Evolutionary conservation across 2,329 filamentous ascomycete species (phyloP).

Genomic region (Penicillium rolfsii): DNA sequence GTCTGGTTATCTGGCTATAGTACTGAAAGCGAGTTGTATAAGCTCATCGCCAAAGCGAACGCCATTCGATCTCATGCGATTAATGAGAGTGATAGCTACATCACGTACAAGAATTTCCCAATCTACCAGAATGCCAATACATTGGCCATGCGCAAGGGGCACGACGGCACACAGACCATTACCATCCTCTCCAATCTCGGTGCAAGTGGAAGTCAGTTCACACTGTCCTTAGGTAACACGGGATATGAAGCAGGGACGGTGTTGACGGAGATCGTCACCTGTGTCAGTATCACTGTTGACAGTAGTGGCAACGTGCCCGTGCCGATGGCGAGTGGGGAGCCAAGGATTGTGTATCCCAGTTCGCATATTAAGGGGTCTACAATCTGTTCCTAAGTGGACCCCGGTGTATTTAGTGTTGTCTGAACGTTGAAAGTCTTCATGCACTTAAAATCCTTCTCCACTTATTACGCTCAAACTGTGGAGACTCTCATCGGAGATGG

Average conservation of each 20-base stretch:
- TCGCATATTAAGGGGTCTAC: slow-evolving; percentile 16
- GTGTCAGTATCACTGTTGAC: slow-evolving; percentile 49
- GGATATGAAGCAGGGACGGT: slow-evolving; percentile 28
- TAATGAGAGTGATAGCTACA: slow-evolving; percentile 42
- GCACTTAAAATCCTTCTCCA: neutral
- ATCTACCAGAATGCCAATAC: slow-evolving; percentile 51
- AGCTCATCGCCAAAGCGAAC: slow-evolving; percentile 54
- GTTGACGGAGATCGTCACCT: slow-evolving; percentile 40
- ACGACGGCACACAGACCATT: slow-evolving; percentile 45
- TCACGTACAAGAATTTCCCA: slow-evolving; percentile 46
- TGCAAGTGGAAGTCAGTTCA: slow-evolving; percentile 28
- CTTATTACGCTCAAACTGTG: slow-evolving; percentile 2
- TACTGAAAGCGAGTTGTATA: slow-evolving; percentile 54
- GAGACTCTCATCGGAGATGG: neutral
- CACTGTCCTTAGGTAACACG: slow-evolving; percentile 26
- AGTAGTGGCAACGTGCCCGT: slow-evolving; percentile 50
- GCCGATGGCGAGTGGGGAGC: slow-evolving; percentile 48
- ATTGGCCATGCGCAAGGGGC: slow-evolving; percentile 49
- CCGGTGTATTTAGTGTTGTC: neutral
- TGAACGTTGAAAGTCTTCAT: neutral
- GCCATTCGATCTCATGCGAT: slow-evolving; percentile 54
- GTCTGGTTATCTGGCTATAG: slow-evolving; percentile 60
- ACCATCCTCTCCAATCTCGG: slow-evolving; percentile 52
- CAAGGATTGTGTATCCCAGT: slow-evolving; percentile 43
- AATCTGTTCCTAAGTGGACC: slow-evolving; percentile 18